Percentiles rank a stretch among this genome's conserved stretches.
phyloP scores from a whole-genome alignment of 2,329 filamentous ascomycete species.

The Incumbomyces delicatus region DNA sequence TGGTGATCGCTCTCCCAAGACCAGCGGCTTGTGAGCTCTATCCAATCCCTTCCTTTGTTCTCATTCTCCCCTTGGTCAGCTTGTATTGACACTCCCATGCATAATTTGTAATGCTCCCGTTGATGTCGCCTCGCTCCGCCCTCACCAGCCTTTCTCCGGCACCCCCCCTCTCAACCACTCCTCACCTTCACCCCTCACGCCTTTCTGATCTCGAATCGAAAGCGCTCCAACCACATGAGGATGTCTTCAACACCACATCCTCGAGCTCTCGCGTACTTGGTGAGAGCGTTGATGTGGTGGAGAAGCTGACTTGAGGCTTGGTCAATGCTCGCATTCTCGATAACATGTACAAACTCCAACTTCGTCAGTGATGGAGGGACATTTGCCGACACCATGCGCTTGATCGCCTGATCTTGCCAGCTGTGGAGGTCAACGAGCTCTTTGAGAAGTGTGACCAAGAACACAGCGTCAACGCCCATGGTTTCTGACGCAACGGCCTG shows the following conservation, averaged over 20 bases:
- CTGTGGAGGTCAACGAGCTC: conserved; percentile 1
- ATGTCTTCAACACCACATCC: conserved; percentile 2
- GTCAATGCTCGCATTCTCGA: background rate
- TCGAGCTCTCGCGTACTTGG: background rate
- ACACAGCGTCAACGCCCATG: conserved; percentile 2
- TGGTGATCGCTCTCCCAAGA: too few species aligned
- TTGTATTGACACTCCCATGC: too few species aligned
- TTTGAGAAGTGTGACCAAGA: conserved; percentile 3
- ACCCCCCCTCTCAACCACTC: too few species aligned
- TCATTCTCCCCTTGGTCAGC: too few species aligned
- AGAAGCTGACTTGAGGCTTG: background rate
- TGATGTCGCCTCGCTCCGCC: too few species aligned
- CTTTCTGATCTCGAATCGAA: conserved; percentile 4
- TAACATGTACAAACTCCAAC: conserved; percentile 1
- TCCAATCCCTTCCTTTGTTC: too few species aligned
- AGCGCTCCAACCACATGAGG: conserved; percentile 4
- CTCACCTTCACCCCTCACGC: too few species aligned
- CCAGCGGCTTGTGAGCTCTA: too few species aligned
- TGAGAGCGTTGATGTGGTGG: background rate
- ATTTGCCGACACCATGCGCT: background rate
- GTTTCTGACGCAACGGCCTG: background rate
- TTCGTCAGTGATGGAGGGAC: background rate
- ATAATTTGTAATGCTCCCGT: too few species aligned
- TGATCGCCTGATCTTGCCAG: background rate
- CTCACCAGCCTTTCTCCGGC: too few species aligned